Base-by-base conservation (phyloP, 345 rosid genomes). In the Euphorbia peplus region DNA sequence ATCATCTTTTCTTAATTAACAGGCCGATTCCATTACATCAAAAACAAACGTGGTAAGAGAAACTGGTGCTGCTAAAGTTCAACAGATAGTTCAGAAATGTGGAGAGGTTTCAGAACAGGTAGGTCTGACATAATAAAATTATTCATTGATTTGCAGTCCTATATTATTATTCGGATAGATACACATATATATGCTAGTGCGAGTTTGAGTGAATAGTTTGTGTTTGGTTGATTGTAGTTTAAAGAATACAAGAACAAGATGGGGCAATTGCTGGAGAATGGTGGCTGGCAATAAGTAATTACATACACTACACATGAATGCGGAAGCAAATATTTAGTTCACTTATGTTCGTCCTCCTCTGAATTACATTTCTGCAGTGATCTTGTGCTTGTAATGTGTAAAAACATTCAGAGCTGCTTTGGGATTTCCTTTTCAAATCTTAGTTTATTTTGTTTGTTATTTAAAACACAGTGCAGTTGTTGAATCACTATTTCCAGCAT, bases 31-130 rank as follows among this genome's bases (percentile, higher is more conserved):
- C 41, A 81, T 83, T 64, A 82, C 84, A 13, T 74, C 73, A 46
- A 83, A 83, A 85, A 77, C 80, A 68, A 85, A 77, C 59, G 66
- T 73, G 60, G 85, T 82, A 29, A 85, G 79, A 69, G 91, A 92
- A 73, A 81, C 86, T 13, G 84, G 82, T 66, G 89, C 82, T 67
- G 85, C 82, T 62, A 82, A 86, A 84, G 84, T 83, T 68, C 82
- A 81, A 59, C 78, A 73, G 44, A 64, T 88, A 72, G 76, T 81
- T 15, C 26, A 39, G 48, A 91, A 85, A 83, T 74, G 85, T 24
- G 91, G 85, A 78, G 90, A 87, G 80, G 69, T 88, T 50, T 82
- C 82, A 35, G 80, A 86, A 74, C 86, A 95, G 96, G 99, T 95
- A 63, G 13, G 14, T 18, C 16, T 41, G 54, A 26, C 44, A 46